Percentiles rank a stretch among this genome's conserved stretches.
phyloP scores from a whole-genome alignment of 345 rosid genomes.

The Acer yangbiense region DNA sequence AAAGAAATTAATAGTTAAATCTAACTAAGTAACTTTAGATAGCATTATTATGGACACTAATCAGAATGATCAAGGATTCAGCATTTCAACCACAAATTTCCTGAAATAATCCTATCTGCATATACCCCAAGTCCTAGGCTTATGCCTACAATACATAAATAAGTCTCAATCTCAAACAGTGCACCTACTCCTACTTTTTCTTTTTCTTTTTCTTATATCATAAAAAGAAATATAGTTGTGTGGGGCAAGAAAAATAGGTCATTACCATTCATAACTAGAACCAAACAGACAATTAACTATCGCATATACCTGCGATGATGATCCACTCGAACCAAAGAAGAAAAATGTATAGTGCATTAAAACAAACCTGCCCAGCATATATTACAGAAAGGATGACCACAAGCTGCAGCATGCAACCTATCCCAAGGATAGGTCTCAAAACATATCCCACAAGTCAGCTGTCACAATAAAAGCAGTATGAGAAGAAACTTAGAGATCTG shows the following conservation, averaged over 20 bases:
- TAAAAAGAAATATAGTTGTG: too few species aligned
- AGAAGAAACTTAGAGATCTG: constrained; percentile 7
- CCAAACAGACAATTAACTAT: not conserved
- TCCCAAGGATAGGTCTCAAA: constrained; percentile 52
- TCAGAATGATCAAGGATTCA: too few species aligned
- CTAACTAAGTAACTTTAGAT: too few species aligned
- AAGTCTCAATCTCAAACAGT: too few species aligned
- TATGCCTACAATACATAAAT: too few species aligned
- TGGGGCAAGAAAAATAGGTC: not conserved
- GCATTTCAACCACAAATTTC: too few species aligned
- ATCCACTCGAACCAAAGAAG: not conserved
- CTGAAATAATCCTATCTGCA: too few species aligned
- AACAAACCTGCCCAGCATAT: constrained; percentile 78
- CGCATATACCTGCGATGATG: not conserved
- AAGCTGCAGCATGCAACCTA: constrained; percentile 56
- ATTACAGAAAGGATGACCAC: constrained; percentile 81
- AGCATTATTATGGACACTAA: too few species aligned
- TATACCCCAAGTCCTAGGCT: too few species aligned
- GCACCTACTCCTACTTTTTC: too few species aligned
- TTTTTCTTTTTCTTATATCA: too few species aligned
- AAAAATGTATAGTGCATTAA: not conserved
- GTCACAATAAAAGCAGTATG: constrained; percentile 24
- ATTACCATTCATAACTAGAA: not conserved
- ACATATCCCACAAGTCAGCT: constrained; percentile 81
- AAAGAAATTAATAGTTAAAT: too few species aligned